Base-by-base conservation (phyloP, 2,329 filamentous ascomycete genomes). In the Pyrenophora seminiperda region DNA sequence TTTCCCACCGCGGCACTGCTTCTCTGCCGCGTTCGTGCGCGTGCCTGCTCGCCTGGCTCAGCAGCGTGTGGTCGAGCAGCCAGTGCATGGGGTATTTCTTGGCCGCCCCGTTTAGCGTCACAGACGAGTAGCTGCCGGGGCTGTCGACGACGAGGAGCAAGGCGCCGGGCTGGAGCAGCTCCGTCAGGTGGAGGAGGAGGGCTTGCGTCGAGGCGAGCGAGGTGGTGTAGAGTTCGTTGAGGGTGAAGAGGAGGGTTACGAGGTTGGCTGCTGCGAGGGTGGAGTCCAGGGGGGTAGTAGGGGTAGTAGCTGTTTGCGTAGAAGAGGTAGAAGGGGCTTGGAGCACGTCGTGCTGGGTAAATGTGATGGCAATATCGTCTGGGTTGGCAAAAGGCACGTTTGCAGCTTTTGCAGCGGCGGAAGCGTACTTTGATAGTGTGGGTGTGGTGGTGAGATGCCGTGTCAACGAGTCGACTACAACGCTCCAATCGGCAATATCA, bases 71-170 rank as follows among this genome's bases (percentile, higher is more conserved):
- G 64, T 97, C 88, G 2, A 99, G 78, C 13, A 99, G 77, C 86
- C 91, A 97, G 63, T 90, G 87, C 91, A 97, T 97, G 0, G 93
- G 93, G 68, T 97, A 97, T 54, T 82, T 85, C 82, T 82, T 81
- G 56, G 81, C 67, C 2, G 74, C 60, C 0, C 74, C 75, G 19
- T 76, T 76, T 0, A 97, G 72, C 0, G 83, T 83, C 3, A 95
- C 82, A 49, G 91, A 90, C 0, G 92, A 94, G 73, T 97, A 97
- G 72, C 88, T 95, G 1, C 94, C 94, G 0, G 94, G 91, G 61
- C 91, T 96, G 71, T 99, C 93, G 3, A 97, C 86, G 2, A 97
- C 89, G 0, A 97, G 81, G 1, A 97, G 76, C 31, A 93, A 72
- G 2, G 90, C 83, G 0, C 84, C 87, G 0, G 77, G 52, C 0